phyloP scores from a whole-genome alignment of 371 early-diverging fungal genomes.

The Rhizopus arrhizus region DNA sequence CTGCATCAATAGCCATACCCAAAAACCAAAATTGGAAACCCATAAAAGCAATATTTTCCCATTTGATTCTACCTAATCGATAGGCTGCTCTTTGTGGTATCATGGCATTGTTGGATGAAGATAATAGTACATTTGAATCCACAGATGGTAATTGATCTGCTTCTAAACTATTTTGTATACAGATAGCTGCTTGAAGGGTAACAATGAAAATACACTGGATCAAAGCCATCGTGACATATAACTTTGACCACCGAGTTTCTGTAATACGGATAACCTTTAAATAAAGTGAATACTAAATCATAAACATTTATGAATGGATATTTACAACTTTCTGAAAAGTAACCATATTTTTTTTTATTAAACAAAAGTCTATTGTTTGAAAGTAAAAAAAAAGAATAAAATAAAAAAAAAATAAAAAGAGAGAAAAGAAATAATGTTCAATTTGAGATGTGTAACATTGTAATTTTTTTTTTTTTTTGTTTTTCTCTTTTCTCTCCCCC shows the following conservation, averaged over 20 bases:
- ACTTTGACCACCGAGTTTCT: slow-evolving; percentile 37
- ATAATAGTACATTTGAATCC: slow-evolving; percentile 6
- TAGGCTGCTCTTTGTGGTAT: slow-evolving; percentile 23
- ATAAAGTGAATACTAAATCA: not conserved
- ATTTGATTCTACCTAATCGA: slow-evolving; percentile 28
- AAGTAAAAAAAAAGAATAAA: too few species aligned
- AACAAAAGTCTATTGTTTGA: too few species aligned
- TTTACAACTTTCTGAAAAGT: slow-evolving; percentile 40
- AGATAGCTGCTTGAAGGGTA: slow-evolving; percentile 26
- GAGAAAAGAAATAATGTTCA: too few species aligned
- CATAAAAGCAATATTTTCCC: slow-evolving; percentile 40
- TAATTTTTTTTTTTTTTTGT: too few species aligned
- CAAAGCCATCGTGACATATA: slow-evolving; percentile 27
- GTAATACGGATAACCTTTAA: slow-evolving; percentile 10
- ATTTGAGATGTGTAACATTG: too few species aligned
- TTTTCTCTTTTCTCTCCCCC: too few species aligned
- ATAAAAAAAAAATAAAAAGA: too few species aligned
- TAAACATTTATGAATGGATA: too few species aligned
- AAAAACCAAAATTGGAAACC: slow-evolving; percentile 36
- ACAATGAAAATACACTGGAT: slow-evolving; percentile 29
- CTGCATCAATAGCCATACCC: slow-evolving; percentile 47
- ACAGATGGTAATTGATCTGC: slow-evolving; percentile 19
- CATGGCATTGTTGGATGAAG: slow-evolving; percentile 11
- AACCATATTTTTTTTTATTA: slow-evolving; percentile 21
- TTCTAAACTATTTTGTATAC: slow-evolving; percentile 25